These are phyloP conservation scores for Yarrowia bubula DNA, from an alignment of 805 yeast genomes.

Conservation along the genomic window DNA sequence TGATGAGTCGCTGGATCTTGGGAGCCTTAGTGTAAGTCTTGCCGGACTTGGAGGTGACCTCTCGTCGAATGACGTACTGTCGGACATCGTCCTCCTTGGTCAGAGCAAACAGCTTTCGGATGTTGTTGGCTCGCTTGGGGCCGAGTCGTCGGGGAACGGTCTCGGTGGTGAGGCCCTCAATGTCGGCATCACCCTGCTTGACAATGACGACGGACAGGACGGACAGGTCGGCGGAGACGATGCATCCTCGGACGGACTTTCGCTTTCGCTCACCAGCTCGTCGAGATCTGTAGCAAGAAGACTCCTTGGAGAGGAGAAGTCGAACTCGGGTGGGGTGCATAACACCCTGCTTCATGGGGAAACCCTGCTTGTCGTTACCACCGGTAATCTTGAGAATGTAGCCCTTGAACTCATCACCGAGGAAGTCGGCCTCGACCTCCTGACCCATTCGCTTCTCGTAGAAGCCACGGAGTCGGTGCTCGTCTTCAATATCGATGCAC, in stretches of 20 bases:
- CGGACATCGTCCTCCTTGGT: conserved; percentile 90
- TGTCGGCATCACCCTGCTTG: conserved; percentile 96
- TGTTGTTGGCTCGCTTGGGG: conserved; percentile 99
- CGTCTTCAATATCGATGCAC: conserved; percentile 96
- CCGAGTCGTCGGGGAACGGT: conserved; percentile 99
- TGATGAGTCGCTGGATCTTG: conserved; percentile 98
- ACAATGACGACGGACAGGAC: conserved; percentile 89
- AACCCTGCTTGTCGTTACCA: conserved; percentile 99
- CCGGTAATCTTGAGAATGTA: conserved; percentile 98
- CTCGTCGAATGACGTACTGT: conserved; percentile 96
- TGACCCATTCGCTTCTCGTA: conserved; percentile 99
- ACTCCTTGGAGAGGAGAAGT: conserved; percentile 88
- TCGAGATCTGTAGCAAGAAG: conserved; percentile 99
- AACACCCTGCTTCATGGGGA: conserved; percentile 99
- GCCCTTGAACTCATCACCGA: conserved; percentile 99
- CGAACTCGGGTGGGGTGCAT: conserved; percentile 99
- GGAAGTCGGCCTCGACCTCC: conserved; percentile 98
- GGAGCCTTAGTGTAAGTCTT: conserved; percentile 99
- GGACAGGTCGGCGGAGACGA: conserved; percentile 95
- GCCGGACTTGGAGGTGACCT: conserved; percentile 88
- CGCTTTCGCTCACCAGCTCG: conserved; percentile 99
- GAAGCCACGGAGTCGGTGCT: conserved; percentile 96
- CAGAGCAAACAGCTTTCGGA: conserved; percentile 99
- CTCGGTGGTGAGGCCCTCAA: conserved; percentile 92
- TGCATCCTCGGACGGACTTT: conserved; percentile 99